Evolutionary conservation across 768 basidiomycete genomes (phyloP), one percentile per base, ranked within the genome.

Genomic region (Termitomyces sp.): DNA sequence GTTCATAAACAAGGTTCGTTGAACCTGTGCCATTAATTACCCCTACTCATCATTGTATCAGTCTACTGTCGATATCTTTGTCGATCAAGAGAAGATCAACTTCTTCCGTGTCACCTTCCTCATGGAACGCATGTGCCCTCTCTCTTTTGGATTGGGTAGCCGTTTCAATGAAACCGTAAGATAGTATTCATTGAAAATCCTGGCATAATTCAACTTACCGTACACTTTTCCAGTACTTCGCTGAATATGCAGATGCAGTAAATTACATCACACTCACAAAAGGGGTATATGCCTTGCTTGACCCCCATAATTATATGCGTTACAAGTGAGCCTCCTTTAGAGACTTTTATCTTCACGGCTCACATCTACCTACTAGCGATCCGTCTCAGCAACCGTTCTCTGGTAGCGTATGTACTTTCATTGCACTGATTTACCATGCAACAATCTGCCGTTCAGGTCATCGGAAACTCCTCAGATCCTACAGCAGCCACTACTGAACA

Each of bases 241-340:
- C 49, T 41, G 73, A 76, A 65, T 79, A 66, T 61, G 75, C 69
- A 5, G 74, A 77, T 54, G 77, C 77, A 3, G 66, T 78, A 28
- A 75, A 77, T 54, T 67, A 78, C 57, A 77, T 79, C 60, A 78
- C 77, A 1, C 22, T 65, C 36, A 66, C 59, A 1, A 77, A 79
- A 60, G 74, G 72, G 11, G 76, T 71, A 22, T 78, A 77, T 48
- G 76, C 76, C 0, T 59, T 79, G 22, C 62, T 79, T 48, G 78
- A 79, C 57, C 76, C 77, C 8, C 77, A 78, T 60, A 79, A 78
- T 57, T 78, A 79, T 56, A 79, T 79, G 78, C 70, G 76, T 53
- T 78, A 76, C 69, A 77, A 77, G 77, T 78, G 50, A 47, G 67
- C 13, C 1, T 20, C 18, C n/a, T 26, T n/a, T 44, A 46, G 30